Conservation (phyloP, 805 yeast genomes). For the Candida gorgasii region DNA sequence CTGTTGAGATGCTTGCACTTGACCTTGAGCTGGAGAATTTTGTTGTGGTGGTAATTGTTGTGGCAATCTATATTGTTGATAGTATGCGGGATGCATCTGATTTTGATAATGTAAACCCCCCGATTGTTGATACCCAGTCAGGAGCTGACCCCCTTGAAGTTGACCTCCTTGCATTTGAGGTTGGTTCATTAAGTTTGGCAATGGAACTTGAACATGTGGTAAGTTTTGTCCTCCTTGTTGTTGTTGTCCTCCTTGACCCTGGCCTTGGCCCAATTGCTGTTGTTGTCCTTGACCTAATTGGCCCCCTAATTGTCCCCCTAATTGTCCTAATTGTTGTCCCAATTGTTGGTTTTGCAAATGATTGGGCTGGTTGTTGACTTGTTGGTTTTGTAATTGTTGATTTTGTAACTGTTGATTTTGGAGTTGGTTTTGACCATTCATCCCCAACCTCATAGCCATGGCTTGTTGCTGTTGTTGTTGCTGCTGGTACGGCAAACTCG, state of each 20-base stretch:
- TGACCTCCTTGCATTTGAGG: neutral
- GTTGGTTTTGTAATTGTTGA: constrained; percentile 10
- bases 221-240: constrained; percentile 3
- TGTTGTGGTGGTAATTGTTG: constrained; percentile 19
- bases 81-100: constrained; percentile 16
- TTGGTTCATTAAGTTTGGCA: constrained; percentile 11
- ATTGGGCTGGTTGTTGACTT: constrained; percentile 14
- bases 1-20: constrained; percentile 16
- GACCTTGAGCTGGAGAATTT: constrained; percentile 19
- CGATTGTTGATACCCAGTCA: constrained; percentile 9
- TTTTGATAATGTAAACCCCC: constrained; percentile 6
- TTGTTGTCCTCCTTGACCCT: neutral
- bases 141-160: neutral
- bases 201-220: constrained; percentile 11
- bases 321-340: constrained; percentile 9
- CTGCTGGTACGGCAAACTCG: constrained; percentile 12
- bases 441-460: constrained; percentile 4
- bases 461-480: constrained; percentile 13
- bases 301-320: neutral
- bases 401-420: neutral
- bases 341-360: constrained; percentile 13
- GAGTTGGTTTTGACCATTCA: constrained; percentile 1
- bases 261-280: constrained; percentile 2
- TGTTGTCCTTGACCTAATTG: constrained; percentile 2
- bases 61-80: constrained; percentile 12